Evolutionary conservation across 1,284 basidiomycete species (phyloP), one percentile per base, ranked within the genome.

Genomic region (Ganoderma multipileum): DNA sequence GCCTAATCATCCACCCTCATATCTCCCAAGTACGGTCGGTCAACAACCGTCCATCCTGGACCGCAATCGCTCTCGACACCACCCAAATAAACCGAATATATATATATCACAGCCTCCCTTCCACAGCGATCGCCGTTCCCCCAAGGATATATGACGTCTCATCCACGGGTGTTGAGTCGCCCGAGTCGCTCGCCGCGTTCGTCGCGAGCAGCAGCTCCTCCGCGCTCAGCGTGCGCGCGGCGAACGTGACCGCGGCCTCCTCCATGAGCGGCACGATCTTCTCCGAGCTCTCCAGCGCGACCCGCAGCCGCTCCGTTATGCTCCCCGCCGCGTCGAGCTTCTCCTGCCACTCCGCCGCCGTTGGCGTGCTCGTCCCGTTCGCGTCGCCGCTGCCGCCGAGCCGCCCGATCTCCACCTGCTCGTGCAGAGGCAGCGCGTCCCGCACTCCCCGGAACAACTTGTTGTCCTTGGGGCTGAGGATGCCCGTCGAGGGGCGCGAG

Each of bases 381-480:
- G 65, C 55, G 41, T 52, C 65, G 12, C 63, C 55, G n/a, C 42
- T 23, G 18, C 23, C 47, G 12, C 58, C 38, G 8, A 60, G 58
- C 38, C 58, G 38, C 9, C 63, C 65, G 42, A 57, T 36, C 41
- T 68, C 68, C 41, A 68, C 67, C 60, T 68, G 67, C 60, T 68
- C 67, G 54, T 63, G 66, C 60, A 39, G 52, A 8, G 63, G 59
- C n/a, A 60, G 39, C 58, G 58, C 47, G 33, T 75, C 74, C 64
- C 70, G 72, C 52, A 74, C 70, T 12, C 75, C 73, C 33, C 68
- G 73, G 23, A 74, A 28, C 74, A 16, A 63, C 66, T 38, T 70
- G 68, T 26, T 52, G 23, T 26, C 23, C 47, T 52, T 52, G 42
- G 20, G 47, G 41, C 61, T 63, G 39, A 33, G 67, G 50, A 50